Evolutionary conservation across 1,284 basidiomycete genomes (phyloP).

Genomic region (Afroboletus lepidellus): DNA sequence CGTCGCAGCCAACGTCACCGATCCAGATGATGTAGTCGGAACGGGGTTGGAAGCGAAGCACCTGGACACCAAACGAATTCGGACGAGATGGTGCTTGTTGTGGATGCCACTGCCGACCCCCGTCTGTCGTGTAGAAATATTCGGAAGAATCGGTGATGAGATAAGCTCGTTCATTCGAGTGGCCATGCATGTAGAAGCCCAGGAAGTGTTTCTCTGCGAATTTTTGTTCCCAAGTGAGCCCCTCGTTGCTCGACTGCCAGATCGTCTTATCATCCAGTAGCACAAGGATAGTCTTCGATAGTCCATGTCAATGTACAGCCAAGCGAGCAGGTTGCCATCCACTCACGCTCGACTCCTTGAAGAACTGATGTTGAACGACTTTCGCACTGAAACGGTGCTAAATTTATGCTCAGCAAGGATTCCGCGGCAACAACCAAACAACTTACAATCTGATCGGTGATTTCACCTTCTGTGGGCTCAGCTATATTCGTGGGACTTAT

Average conservation of each 20-base stretch:
- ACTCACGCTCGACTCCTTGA: constrained; percentile 67
- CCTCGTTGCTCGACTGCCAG: constrained; percentile 95
- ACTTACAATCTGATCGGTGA: constrained; percentile 64
- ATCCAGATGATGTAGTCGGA: constrained; percentile 91
- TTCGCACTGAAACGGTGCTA: constrained; percentile 73
- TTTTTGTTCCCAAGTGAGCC: constrained; percentile 83
- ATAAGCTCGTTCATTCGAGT: constrained; percentile 81
- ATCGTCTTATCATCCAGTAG: constrained; percentile 76
- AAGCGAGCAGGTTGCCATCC: neutral
- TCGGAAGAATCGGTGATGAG: constrained; percentile 72
- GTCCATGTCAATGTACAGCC: constrained; percentile 8
- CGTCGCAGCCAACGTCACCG: constrained; percentile 70
- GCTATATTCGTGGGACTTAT: constrained; percentile 40
- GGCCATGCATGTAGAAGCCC: constrained; percentile 84
- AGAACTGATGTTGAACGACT: constrained; percentile 83
- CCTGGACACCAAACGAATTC: constrained; percentile 75
- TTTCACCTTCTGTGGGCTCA: constrained; percentile 70
- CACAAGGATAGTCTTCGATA: constrained; percentile 74
- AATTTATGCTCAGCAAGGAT: constrained; percentile 12
- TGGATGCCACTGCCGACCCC: constrained; percentile 72
- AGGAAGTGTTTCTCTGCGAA: constrained; percentile 67
- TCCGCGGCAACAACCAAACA: neutral
- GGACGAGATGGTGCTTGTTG: constrained; percentile 66
- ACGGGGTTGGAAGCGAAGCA: constrained; percentile 87
- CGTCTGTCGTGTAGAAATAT: constrained; percentile 83